Evolutionary conservation across 352 stramenopile genomes (phyloP), one percentile per base, ranked within the genome.

Genomic region (Globisporangium ultimum): DNA sequence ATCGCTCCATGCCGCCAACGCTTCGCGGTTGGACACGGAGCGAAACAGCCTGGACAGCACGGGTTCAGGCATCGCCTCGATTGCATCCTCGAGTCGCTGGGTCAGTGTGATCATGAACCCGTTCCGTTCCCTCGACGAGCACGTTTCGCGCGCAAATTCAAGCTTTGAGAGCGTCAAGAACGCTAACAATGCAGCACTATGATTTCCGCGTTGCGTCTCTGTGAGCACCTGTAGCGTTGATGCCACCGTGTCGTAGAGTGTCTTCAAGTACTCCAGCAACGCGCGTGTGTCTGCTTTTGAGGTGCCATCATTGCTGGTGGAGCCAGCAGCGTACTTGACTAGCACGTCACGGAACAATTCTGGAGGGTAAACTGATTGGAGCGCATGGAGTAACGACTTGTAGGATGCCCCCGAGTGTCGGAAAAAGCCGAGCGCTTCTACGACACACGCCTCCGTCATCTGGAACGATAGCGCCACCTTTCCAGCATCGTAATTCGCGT

Each of bases 131-230:
- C 61, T 34, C 0, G 68, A 75, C 9, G 54, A 53, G 57, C 68
- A 75, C 10, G 63, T 58, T 53, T 88, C 72, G 12, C 78, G 78
- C 1, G 61, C 71, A 68, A 88, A 88, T 48, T 88, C 78, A 1
- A 88, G 54, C 24, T 61, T 48, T 13, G 49, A 71, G 22, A 70
- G 68, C 47, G 64, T 65, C 2, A 78, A 32, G 36, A 76, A 70
- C 7, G 48, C 45, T 1, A 70, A 61, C n/a, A 74, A 9, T 10
- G 41, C n/a, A 12, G 56, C 55, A n/a, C 36, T 38, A 6, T 22
- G 12, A 15, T 54, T 55, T 5, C 8, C 24, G 9, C 46, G 34
- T 17, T 48, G 56, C 15, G 18, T 49, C 11, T 13, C 38, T 21
- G 34, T 40, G 20, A 60, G 34, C 13, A 34, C n/a, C 20, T 58